phyloP scores from a whole-genome alignment of 2,329 filamentous ascomycete genomes.

The Colletotrichum liaoningense region DNA sequence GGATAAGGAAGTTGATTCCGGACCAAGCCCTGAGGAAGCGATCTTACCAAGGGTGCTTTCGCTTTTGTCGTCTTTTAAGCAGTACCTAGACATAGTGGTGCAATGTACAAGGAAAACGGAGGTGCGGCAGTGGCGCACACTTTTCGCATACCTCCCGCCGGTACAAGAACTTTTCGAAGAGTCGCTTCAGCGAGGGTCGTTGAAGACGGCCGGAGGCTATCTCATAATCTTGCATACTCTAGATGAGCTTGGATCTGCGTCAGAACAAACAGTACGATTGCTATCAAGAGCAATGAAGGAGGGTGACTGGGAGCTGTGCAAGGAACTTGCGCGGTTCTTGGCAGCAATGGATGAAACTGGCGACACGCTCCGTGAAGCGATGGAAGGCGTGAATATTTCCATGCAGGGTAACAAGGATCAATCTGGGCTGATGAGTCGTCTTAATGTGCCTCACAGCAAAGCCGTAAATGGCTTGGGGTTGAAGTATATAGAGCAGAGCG shows the following conservation, averaged over 20 bases:
- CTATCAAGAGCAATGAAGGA: conserved; percentile 84
- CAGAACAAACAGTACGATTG: conserved; percentile 83
- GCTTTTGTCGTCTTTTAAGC: conserved; percentile 77
- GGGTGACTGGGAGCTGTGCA: conserved; percentile 94
- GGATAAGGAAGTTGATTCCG: conserved; percentile 89
- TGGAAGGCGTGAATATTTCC: conserved; percentile 69
- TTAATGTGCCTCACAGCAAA: conserved; percentile 37
- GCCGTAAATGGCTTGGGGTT: conserved; percentile 44
- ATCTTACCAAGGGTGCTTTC: conserved; percentile 73
- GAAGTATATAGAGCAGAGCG: conserved; percentile 46
- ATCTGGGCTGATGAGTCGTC: conserved; percentile 31
- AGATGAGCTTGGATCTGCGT: conserved; percentile 75
- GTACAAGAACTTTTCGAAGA: conserved; percentile 95
- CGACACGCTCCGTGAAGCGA: conserved; percentile 78
- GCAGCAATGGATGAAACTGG: conserved; percentile 92
- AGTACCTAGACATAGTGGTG: conserved; percentile 94
- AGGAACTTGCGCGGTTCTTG: conserved; percentile 93
- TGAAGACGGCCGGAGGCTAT: conserved; percentile 97
- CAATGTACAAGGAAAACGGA: conserved; percentile 98
- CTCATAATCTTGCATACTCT: conserved; percentile 92
- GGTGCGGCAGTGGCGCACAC: conserved; percentile 90
- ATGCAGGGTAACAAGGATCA: conserved; percentile 38
- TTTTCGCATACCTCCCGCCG: conserved; percentile 91
- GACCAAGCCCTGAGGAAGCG: conserved; percentile 71
- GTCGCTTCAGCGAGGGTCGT: conserved; percentile 82